Conservation (phyloP, 345 rosid species). For the Ceriops decandra region DNA sequence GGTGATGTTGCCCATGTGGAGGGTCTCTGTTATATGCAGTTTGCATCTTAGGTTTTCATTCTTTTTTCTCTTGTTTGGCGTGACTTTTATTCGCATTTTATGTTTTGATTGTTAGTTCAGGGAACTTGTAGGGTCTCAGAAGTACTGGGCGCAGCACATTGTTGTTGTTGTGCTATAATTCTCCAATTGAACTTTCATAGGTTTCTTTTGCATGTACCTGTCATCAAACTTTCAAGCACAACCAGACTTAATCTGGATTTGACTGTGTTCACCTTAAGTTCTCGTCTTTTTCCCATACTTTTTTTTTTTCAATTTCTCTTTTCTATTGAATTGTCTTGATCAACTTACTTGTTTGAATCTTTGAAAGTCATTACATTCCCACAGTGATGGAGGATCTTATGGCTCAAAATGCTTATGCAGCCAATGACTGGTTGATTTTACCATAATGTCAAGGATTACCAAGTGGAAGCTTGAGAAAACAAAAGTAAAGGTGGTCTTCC, state of each 20-base stretch:
- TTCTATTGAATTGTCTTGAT: neutral
- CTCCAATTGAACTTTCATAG: too few species aligned
- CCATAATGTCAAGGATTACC: slow-evolving; percentile 72
- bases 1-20: neutral
- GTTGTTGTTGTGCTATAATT: too few species aligned
- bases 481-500: slow-evolving; percentile 90
- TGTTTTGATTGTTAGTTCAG: too few species aligned
- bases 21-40: slow-evolving; percentile 2
- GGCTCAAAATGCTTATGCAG: slow-evolving; percentile 27
- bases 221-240: too few species aligned
- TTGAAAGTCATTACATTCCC: neutral
- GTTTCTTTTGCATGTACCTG: too few species aligned
- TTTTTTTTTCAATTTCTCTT: neutral
- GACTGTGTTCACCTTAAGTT: too few species aligned
- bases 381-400: too few species aligned
- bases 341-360: neutral
- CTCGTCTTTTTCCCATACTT: too few species aligned
- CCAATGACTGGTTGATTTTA: slow-evolving; percentile 34
- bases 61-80: neutral
- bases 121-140: too few species aligned
- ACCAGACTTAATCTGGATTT: too few species aligned
- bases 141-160: too few species aligned
- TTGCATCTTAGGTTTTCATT: neutral
- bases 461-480: slow-evolving; percentile 94
- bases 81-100: neutral